Conservation (phyloP, 2,329 filamentous ascomycete genomes). For the Dendrostoma leiphaemia region DNA sequence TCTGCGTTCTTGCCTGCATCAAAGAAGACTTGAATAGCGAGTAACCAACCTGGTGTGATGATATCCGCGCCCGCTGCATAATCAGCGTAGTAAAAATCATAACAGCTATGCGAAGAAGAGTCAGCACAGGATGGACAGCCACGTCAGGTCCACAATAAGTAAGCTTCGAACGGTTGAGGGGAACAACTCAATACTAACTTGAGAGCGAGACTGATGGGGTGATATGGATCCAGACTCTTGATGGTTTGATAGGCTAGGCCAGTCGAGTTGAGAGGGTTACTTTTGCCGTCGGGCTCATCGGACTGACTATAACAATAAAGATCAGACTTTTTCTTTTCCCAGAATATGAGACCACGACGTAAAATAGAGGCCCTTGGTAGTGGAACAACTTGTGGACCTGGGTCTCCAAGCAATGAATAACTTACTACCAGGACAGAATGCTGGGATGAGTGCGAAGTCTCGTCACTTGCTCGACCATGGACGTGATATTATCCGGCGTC, state of each 20-base stretch:
- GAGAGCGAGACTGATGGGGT: constrained; percentile 48
- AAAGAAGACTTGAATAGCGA: too few relatives aligned
- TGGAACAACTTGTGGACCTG: neutral
- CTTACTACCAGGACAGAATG: constrained; percentile 42
- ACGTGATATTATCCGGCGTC: constrained; percentile 17
- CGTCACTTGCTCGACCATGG: constrained; percentile 31
- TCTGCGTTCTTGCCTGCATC: too few relatives aligned
- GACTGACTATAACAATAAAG: constrained; percentile 28
- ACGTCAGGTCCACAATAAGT: too few relatives aligned
- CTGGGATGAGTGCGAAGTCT: constrained; percentile 30
- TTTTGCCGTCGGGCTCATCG: constrained; percentile 48
- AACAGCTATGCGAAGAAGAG: constrained; percentile 30
- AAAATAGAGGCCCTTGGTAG: neutral
- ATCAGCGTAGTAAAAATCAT: constrained; percentile 49
- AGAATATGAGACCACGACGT: too few relatives aligned
- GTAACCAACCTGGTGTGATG: constrained; percentile 26
- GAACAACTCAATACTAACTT: constrained; percentile 34
- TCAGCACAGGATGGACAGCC: neutral
- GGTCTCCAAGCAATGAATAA: neutral
- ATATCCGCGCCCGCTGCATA: constrained; percentile 50
- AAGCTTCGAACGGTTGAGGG: too few relatives aligned
- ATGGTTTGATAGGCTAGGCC: constrained; percentile 40
- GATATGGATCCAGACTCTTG: constrained; percentile 46
- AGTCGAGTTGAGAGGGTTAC: constrained; percentile 44
- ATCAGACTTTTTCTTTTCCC: neutral